Conservation (phyloP, 139 green algal genomes). For the Chlorella ohadii region DNA sequence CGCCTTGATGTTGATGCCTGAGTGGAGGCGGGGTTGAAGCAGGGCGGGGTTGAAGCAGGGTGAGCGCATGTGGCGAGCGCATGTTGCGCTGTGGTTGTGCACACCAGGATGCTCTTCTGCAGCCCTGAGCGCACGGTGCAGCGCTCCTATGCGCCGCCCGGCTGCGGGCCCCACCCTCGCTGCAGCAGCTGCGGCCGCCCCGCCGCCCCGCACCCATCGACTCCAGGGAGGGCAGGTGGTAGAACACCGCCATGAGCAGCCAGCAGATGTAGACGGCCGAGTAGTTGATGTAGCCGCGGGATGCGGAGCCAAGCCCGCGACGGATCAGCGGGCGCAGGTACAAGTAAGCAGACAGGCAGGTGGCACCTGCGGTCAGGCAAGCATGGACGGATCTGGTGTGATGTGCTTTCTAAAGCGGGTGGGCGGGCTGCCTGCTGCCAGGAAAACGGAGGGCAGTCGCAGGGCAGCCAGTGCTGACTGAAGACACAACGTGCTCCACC, state of each 20-base stretch:
- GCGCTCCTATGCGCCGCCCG: too few relatives aligned
- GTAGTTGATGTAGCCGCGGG: conserved; percentile 86
- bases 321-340: conserved; percentile 84
- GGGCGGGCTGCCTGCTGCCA: too few relatives aligned
- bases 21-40: not conserved
- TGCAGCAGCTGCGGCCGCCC: not conserved
- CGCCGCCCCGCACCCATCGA: conserved; percentile 39
- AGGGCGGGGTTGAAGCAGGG: not conserved
- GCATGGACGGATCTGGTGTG: too few relatives aligned
- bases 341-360: conserved; percentile 73
- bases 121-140: too few relatives aligned
- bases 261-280: conserved; percentile 82
- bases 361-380: conserved; percentile 38
- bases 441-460: not conserved
- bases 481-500: too few relatives aligned
- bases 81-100: too few relatives aligned
- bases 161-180: too few relatives aligned
- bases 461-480: not conserved
- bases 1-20: conserved; percentile 78
- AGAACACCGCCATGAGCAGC: conserved; percentile 84
- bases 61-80: not conserved
- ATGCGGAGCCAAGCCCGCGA: conserved; percentile 72
- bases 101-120: too few relatives aligned
- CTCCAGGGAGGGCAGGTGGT: conserved; percentile 84
- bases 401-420: too few relatives aligned